phyloP scores from a whole-genome alignment of 2,329 filamentous ascomycete genomes.

The Monosporascus sp. region DNA sequence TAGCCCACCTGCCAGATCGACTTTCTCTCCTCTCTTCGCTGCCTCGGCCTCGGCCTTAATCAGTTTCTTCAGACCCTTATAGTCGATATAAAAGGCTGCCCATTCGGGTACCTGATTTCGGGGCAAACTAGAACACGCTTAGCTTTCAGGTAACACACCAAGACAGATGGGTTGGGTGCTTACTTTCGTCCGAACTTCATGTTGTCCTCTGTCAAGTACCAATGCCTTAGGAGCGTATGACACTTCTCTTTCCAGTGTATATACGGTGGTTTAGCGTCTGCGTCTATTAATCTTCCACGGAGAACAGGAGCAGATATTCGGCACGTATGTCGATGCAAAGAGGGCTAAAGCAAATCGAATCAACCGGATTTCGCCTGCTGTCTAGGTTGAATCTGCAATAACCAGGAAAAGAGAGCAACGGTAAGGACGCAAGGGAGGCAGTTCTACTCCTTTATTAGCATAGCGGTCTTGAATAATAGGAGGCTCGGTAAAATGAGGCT shows the following conservation, averaged over 20 bases:
- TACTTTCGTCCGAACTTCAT: slow-evolving; percentile 65
- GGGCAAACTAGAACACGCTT: slow-evolving; percentile 49
- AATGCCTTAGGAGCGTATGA: not conserved
- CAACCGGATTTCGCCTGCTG: no score
- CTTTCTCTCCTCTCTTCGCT: slow-evolving; percentile 63
- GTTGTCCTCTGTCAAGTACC: slow-evolving; percentile 10
- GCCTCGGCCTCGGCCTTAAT: slow-evolving; percentile 74
- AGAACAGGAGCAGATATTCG: not conserved
- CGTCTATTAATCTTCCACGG: not conserved
- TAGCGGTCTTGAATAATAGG: not conserved
- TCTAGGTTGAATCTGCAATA: no score
- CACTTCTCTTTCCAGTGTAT: not conserved
- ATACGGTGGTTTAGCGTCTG: not conserved
- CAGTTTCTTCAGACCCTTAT: slow-evolving; percentile 90
- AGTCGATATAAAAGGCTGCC: slow-evolving; percentile 80
- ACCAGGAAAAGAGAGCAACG: not conserved
- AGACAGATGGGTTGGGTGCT: slow-evolving; percentile 17
- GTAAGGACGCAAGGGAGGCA: not conserved
- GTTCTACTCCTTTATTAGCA: not conserved
- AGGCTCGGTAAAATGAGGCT: not conserved
- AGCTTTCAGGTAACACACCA: slow-evolving; percentile 4
- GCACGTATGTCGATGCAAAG: not conserved
- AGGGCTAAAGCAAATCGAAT: not conserved
- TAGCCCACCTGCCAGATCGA: slow-evolving; percentile 83
- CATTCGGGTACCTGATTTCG: slow-evolving; percentile 85